These are phyloP conservation scores for Agaricus sinodeliciosus DNA, from an alignment of 768 basidiomycete genomes.

Conservation along the genomic window DNA sequence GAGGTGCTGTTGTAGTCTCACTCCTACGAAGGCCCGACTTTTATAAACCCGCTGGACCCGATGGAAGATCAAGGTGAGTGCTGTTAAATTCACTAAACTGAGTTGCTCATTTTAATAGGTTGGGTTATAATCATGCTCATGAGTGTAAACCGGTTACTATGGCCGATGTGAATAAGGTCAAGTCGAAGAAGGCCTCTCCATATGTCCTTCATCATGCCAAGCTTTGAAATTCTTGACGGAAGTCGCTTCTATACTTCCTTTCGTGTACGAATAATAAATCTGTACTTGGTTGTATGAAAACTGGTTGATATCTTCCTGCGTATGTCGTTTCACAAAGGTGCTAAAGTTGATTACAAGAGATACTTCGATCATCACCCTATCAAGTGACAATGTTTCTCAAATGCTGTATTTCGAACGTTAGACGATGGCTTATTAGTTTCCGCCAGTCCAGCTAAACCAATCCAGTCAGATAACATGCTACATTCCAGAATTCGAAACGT, in stretches of 20 bases:
- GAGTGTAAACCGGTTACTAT: constrained; percentile 57
- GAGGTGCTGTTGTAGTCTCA: constrained; percentile 74
- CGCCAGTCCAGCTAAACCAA: constrained; percentile 13
- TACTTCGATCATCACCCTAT: too few relatives aligned
- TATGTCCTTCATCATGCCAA: constrained; percentile 44
- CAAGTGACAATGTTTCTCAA: too few relatives aligned
- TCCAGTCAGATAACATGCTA: neutral
- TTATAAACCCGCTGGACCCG: constrained; percentile 55
- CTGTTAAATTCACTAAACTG: neutral
- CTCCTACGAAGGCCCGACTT: constrained; percentile 75
- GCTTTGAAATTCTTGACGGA: constrained; percentile 21
- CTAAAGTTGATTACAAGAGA: too few relatives aligned
- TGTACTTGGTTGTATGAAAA: too few relatives aligned
- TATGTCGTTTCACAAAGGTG: too few relatives aligned
- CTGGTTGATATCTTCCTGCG: too few relatives aligned
- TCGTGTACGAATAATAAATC: too few relatives aligned
- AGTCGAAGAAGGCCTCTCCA: constrained; percentile 53
- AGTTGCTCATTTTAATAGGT: constrained; percentile 24
- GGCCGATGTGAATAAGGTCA: constrained; percentile 69
- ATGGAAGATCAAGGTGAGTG: constrained; percentile 58
- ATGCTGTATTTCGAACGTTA: too few relatives aligned
- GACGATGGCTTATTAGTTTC: constrained; percentile 2
- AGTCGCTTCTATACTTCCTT: too few relatives aligned
- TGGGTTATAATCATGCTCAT: constrained; percentile 78
- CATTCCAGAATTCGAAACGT: neutral